These are phyloP conservation scores for Alternaria gaisen DNA, from an alignment of 2,329 filamentous ascomycete species.

Conservation along the genomic window DNA sequence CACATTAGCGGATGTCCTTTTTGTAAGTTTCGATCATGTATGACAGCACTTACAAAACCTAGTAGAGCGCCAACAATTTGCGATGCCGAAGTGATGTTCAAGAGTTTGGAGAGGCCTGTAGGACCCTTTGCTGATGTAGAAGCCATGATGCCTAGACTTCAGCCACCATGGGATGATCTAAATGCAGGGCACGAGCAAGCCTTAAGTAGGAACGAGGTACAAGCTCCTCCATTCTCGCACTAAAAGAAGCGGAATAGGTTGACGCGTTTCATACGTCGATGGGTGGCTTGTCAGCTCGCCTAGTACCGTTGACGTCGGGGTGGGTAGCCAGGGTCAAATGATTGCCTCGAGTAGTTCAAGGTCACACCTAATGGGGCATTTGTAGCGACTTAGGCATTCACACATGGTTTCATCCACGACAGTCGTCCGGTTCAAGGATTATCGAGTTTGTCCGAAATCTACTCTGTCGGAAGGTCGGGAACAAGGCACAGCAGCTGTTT, in stretches of 20 bases:
- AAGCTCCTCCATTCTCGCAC: background rate
- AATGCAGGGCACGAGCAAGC: slow-evolving; percentile 1
- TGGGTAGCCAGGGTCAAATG: background rate
- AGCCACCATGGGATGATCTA: background rate
- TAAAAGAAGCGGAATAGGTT: background rate
- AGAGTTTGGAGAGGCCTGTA: slow-evolving; percentile 1
- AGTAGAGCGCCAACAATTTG: slow-evolving; percentile 9
- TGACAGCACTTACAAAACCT: slow-evolving; percentile 12
- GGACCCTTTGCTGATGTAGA: slow-evolving; percentile 5
- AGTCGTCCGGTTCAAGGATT: background rate
- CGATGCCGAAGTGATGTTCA: slow-evolving; percentile 9
- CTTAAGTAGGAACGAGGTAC: background rate
- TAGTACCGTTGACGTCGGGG: slow-evolving; percentile 3
- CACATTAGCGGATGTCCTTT: slow-evolving; percentile 4
- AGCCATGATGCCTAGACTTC: slow-evolving; percentile 9
- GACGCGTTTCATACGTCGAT: background rate
- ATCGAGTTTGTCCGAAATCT: background rate
- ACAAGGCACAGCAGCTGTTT: background rate
- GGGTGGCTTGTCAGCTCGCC: background rate
- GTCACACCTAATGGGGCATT: background rate
- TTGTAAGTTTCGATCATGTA: background rate
- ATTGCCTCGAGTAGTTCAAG: background rate
- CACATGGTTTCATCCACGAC: background rate
- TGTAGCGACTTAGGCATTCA: background rate
- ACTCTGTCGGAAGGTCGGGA: slow-evolving; percentile 1